These are phyloP conservation scores for Fusarium nelsonii DNA, from an alignment of 2,329 filamentous ascomycete species.

Conservation along the genomic window DNA sequence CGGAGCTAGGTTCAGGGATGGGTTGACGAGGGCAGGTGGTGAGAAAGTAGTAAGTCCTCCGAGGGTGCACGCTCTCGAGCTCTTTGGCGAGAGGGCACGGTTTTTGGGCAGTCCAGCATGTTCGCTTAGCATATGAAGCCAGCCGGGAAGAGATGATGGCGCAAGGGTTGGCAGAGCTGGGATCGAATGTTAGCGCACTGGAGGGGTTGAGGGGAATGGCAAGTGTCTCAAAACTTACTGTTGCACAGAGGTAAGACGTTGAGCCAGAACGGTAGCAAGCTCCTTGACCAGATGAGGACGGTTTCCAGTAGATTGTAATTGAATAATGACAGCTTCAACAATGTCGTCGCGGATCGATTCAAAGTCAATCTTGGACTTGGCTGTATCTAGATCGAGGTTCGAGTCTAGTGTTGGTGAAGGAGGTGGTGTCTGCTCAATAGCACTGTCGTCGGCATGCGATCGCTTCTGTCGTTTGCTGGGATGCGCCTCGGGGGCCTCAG, in stretches of 20 bases:
- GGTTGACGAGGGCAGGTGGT: slow-evolving; percentile 88
- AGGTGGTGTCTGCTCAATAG: slow-evolving; percentile 80
- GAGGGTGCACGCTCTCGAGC: slow-evolving; percentile 89
- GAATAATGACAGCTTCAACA: slow-evolving; percentile 88
- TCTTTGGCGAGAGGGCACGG: slow-evolving; percentile 94
- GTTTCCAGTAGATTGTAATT: slow-evolving; percentile 90
- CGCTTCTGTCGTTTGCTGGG: slow-evolving; percentile 80
- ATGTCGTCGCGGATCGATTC: slow-evolving; percentile 94
- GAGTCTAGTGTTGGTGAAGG: slow-evolving; percentile 53
- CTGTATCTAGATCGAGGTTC: slow-evolving; percentile 48
- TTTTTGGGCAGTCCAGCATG: slow-evolving; percentile 80
- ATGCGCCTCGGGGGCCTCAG: slow-evolving; percentile 53
- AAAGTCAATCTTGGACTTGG: slow-evolving; percentile 65
- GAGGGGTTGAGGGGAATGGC: slow-evolving; percentile 29
- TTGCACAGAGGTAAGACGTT: slow-evolving; percentile 84
- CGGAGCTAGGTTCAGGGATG: slow-evolving; percentile 68
- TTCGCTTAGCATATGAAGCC: slow-evolving; percentile 87
- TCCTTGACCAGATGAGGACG: slow-evolving; percentile 95
- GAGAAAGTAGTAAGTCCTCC: slow-evolving; percentile 96
- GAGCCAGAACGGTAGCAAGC: slow-evolving; percentile 82
- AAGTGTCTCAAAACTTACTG: slow-evolving; percentile 73
- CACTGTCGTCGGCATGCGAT: slow-evolving; percentile 83
- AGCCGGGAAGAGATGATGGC: slow-evolving; percentile 95
- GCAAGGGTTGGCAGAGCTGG: slow-evolving; percentile 92
- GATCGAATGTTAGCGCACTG: slow-evolving; percentile 47